Conservation (phyloP, 1,284 basidiomycete genomes). For the Schizophyllum amplum region DNA sequence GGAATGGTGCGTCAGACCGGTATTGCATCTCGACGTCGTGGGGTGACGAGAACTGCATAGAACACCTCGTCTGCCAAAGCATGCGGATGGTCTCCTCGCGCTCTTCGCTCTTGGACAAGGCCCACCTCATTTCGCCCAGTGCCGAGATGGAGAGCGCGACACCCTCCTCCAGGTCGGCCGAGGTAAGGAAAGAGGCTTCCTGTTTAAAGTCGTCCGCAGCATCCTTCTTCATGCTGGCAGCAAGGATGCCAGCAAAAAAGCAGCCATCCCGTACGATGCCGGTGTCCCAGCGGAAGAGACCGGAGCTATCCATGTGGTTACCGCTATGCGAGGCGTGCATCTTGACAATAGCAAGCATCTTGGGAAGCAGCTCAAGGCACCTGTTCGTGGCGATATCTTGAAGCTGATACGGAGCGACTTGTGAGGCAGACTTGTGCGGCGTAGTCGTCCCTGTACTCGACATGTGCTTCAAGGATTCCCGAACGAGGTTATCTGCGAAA, state of each 20-base stretch:
- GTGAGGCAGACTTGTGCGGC: conserved; percentile 24
- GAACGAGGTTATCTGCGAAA: conserved; percentile 65
- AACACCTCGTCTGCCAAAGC: conserved; percentile 41
- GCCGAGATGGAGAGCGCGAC: conserved; percentile 64
- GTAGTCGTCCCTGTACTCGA: conserved; percentile 18
- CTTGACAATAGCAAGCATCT: conserved; percentile 55
- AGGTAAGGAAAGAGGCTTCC: not conserved
- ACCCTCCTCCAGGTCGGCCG: conserved; percentile 48
- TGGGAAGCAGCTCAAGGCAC: conserved; percentile 44
- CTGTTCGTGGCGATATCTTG: conserved; percentile 36
- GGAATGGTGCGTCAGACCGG: conserved; percentile 1
- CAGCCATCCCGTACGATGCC: conserved; percentile 73
- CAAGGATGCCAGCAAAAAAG: conserved; percentile 71
- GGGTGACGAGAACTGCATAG: not conserved
- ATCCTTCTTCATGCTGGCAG: conserved; percentile 41
- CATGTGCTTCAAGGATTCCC: conserved; percentile 53
- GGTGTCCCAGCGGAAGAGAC: conserved; percentile 76
- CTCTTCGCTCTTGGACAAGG: conserved; percentile 66
- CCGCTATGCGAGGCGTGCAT: conserved; percentile 38
- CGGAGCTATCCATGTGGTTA: conserved; percentile 19
- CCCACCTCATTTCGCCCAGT: conserved; percentile 74
- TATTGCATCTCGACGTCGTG: conserved; percentile 9
- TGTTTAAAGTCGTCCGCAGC: conserved; percentile 32
- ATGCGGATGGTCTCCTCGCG: conserved; percentile 52
- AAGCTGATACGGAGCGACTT: conserved; percentile 32